These are phyloP conservation scores for Mortierella antarctica DNA, from an alignment of 192 early-diverging fungal species.

Conservation along the genomic window DNA sequence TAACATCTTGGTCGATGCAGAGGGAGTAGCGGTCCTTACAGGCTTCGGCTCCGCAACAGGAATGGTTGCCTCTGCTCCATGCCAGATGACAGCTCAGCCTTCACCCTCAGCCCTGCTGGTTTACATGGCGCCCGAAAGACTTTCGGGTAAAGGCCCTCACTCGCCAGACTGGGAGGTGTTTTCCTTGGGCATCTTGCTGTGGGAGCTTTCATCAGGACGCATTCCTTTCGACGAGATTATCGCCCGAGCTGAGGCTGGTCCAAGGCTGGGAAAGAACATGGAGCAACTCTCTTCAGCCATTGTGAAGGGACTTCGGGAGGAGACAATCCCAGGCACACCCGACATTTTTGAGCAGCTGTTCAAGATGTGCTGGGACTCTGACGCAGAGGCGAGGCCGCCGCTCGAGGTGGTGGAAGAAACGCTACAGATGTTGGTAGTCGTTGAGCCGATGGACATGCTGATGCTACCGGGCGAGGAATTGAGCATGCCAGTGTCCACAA, in stretches of 20 bases:
- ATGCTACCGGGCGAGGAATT: slow-evolving; percentile 49
- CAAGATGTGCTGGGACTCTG: slow-evolving; percentile 48
- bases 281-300: slow-evolving; percentile 39
- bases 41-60: slow-evolving; percentile 25
- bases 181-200: slow-evolving; percentile 39
- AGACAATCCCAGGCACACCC: slow-evolving; percentile 38
- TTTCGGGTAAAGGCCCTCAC: slow-evolving; percentile 13
- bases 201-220: slow-evolving; percentile 45
- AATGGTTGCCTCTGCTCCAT: slow-evolving; percentile 31
- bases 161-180: slow-evolving; percentile 37
- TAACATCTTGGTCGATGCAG: slow-evolving; percentile 35
- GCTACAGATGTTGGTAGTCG: slow-evolving; percentile 42
- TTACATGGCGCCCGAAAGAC: slow-evolving; percentile 41
- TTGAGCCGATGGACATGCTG: slow-evolving; percentile 52
- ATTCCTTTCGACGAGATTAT: slow-evolving; percentile 49
- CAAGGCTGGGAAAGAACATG: slow-evolving; percentile 45
- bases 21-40: slow-evolving; percentile 41
- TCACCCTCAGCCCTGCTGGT: slow-evolving; percentile 31
- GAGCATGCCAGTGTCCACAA: slow-evolving; percentile 32
- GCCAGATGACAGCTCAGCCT: slow-evolving; percentile 38
- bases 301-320: slow-evolving; percentile 43
- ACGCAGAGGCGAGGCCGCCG: slow-evolving; percentile 34
- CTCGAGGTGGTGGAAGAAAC: slow-evolving; percentile 49
- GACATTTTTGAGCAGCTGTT: slow-evolving; percentile 51
- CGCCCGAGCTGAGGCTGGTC: slow-evolving; percentile 41